Evolutionary conservation across 306 rosid genomes (phyloP).

Genomic region (Fragaria nilgerrensis): DNA sequence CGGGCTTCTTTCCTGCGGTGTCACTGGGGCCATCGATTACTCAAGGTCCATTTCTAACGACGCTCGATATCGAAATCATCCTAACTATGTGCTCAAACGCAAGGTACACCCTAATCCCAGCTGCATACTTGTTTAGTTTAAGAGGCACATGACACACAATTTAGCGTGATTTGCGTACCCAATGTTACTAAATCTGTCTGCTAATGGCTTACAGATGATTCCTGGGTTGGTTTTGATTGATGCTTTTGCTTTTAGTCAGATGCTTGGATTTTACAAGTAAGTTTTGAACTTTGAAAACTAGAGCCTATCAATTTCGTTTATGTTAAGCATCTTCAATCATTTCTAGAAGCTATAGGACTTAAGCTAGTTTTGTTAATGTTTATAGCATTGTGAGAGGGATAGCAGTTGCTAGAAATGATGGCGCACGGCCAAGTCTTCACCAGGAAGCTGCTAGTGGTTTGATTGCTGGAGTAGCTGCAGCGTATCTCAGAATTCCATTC

Average conservation of each 20-base stretch:
- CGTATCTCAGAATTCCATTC: background rate
- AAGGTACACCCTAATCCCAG: background rate
- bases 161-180: background rate
- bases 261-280: background rate
- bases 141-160: too few species aligned
- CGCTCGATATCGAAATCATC: background rate
- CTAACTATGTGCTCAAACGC: background rate
- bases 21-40: background rate
- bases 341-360: too few species aligned
- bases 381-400: background rate
- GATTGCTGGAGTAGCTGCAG: constrained; percentile 2
- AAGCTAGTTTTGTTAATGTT: too few species aligned
- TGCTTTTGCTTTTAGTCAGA: background rate
- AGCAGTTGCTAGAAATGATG: background rate
- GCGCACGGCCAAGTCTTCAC: background rate
- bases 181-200: background rate
- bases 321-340: too few species aligned
- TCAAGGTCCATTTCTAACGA: background rate
- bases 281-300: background rate
- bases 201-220: background rate
- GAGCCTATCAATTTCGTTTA: background rate
- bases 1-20: background rate
- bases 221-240: background rate
- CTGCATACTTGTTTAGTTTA: too few species aligned
- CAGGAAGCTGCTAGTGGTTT: constrained; percentile 16